phyloP scores from a whole-genome alignment of 306 rosid species.

The Dicorynia guianensis region DNA sequence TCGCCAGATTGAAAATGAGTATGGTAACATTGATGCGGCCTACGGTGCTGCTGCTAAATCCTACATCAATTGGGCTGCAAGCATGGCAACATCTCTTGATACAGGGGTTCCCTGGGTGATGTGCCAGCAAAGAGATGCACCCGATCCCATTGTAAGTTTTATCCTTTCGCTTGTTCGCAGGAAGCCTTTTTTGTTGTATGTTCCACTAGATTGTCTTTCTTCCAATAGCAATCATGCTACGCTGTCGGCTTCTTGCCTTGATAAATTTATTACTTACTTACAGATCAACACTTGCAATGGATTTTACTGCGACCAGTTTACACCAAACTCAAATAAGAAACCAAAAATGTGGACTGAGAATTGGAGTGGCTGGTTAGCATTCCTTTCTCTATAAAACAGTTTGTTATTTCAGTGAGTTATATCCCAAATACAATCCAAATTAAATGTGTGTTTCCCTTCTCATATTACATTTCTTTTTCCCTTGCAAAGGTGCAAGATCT shows the following conservation, averaged over 20 bases:
- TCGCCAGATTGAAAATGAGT: slow-evolving; percentile 87
- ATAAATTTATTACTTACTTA: slow-evolving; percentile 17
- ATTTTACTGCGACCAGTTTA: slow-evolving; percentile 88
- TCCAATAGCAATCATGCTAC: slow-evolving; percentile 9
- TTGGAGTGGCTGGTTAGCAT: slow-evolving; percentile 85
- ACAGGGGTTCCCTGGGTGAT: slow-evolving; percentile 99
- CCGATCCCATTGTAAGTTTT: slow-evolving; percentile 84
- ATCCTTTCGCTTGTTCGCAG: neutral
- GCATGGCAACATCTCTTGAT: slow-evolving; percentile 83
- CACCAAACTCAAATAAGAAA: slow-evolving; percentile 72
- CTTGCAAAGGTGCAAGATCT: neutral
- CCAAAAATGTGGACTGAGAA: slow-evolving; percentile 98
- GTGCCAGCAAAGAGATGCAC: slow-evolving; percentile 95
- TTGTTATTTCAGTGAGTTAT: slow-evolving; percentile 23
- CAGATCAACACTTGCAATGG: slow-evolving; percentile 95
- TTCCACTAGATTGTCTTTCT: slow-evolving; percentile 19
- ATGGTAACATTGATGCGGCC: slow-evolving; percentile 59
- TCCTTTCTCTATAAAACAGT: slow-evolving; percentile 10
- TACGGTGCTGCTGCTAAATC: slow-evolving; percentile 77
- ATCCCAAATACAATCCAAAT: slow-evolving; percentile 19
- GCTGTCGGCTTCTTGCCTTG: slow-evolving; percentile 25
- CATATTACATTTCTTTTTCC: slow-evolving; percentile 1
- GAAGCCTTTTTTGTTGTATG: neutral
- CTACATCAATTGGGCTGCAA: slow-evolving; percentile 87
- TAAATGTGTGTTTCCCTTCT: neutral